Percentiles rank a stretch among this genome's conserved stretches.
phyloP scores from a whole-genome alignment of 768 basidiomycete genomes.

The Butyriboletus loyo region DNA sequence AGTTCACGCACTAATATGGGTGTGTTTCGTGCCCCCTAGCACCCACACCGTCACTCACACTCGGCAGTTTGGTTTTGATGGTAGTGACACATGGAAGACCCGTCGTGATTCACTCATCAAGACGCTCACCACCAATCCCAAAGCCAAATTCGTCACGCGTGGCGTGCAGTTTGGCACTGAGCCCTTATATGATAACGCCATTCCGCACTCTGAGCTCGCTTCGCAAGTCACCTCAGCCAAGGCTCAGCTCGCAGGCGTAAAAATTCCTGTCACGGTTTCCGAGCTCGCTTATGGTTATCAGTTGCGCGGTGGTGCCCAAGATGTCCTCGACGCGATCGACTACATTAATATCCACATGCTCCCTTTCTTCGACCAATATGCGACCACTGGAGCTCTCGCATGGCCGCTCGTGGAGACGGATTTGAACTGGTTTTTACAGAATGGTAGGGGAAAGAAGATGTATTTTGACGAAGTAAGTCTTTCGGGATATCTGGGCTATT shows the following conservation, averaged over 20 bases:
- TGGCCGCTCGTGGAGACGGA: conserved; percentile 63
- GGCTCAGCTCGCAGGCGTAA: conserved; percentile 44
- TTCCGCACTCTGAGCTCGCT: conserved; percentile 48
- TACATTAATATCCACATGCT: conserved; percentile 68
- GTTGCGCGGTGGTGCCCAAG: conserved; percentile 46
- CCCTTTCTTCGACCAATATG: conserved; percentile 52
- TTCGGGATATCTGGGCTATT: neutral
- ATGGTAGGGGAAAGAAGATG: conserved; percentile 69
- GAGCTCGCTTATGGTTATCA: conserved; percentile 64
- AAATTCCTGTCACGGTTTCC: conserved; percentile 69
- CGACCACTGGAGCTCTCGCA: conserved; percentile 46
- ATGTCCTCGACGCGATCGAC: conserved; percentile 58
- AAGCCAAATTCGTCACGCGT: conserved; percentile 62
- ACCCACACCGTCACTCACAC: neutral
- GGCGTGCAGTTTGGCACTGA: conserved; percentile 71
- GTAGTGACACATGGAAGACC: conserved; percentile 46
- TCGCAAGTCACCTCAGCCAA: conserved; percentile 50
- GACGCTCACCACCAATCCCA: conserved; percentile 55
- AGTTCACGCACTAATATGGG: conserved; percentile 75
- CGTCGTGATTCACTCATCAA: conserved; percentile 52
- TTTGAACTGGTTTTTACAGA: conserved; percentile 63
- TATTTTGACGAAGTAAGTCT: conserved; percentile 61
- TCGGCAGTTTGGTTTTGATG: conserved; percentile 37
- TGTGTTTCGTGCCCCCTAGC: conserved; percentile 26
- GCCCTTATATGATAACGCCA: conserved; percentile 58